Evolutionary conservation across 2,329 filamentous ascomycete genomes (phyloP).

Genomic region (Leptodontidium sp.): DNA sequence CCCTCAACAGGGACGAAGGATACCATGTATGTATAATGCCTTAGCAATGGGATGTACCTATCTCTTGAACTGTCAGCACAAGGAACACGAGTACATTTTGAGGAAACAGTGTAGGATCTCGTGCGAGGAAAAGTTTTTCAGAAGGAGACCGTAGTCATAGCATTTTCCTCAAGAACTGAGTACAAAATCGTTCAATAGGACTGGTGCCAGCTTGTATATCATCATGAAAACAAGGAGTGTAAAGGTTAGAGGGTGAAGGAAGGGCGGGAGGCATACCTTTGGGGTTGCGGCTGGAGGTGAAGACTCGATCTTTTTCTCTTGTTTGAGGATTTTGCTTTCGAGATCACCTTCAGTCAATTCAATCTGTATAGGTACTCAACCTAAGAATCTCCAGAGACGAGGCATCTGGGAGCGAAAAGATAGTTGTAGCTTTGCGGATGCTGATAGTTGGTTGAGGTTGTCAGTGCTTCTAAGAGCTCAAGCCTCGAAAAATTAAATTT

Average conservation of each 20-base stretch:
- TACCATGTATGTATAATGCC: too few relatives aligned
- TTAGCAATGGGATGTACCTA: neutral
- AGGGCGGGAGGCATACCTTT: constrained; percentile 24
- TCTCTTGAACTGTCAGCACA: neutral
- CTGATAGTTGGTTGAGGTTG: constrained; percentile 22
- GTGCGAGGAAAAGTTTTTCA: constrained; percentile 27
- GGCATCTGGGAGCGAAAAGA: neutral
- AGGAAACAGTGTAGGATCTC: neutral
- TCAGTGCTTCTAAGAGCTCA: constrained; percentile 11
- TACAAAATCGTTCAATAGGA: constrained; percentile 42
- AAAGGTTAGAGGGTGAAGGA: neutral
- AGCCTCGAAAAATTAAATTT: constrained; percentile 8
- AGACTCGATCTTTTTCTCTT: neutral
- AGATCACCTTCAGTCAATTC: too few relatives aligned
- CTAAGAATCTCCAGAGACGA: neutral
- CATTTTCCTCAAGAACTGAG: constrained; percentile 41
- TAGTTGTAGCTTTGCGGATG: constrained; percentile 18
- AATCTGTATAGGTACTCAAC: too few relatives aligned
- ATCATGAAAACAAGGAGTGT: constrained; percentile 35
- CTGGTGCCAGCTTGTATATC: constrained; percentile 45
- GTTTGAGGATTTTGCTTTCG: neutral
- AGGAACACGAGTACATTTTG: neutral
- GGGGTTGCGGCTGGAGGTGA: constrained; percentile 14
- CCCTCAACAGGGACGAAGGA: too few relatives aligned
- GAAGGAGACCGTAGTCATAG: constrained; percentile 42